Base-by-base conservation (phyloP, 129 eudicot species). In the Logfia minima region DNA sequence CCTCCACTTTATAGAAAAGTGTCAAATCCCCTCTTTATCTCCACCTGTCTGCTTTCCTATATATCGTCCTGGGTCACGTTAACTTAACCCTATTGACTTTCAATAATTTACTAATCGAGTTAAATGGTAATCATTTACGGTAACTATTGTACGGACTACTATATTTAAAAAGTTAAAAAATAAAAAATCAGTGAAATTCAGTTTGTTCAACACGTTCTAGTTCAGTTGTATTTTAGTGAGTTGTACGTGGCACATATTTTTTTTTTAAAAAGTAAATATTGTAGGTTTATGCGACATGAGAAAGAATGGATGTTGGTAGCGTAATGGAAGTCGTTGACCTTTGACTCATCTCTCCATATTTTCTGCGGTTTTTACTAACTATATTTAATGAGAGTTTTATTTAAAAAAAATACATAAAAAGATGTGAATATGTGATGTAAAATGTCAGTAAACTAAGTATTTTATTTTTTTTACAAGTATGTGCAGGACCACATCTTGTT, bases 401-500 rank as follows among this genome's bases (percentile, higher is more conserved):
- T 37, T 6, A 41, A 8, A 22, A 10, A 10, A 68, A 43, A 72
- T 37, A 65, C 79, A 65, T 72, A 8, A 80, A 80, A 80, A 80
- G 83, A 22, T 72, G 83, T 80, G 83, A 18, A 73, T 29, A 79
- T 61, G 82, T 79, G 8, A 71, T 79, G 82, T 79, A 71, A 61
- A 79, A 45, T 62, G 71, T 16, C 77, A 79, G 77, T 79, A 79
- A 79, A 70, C 77, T 11, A 28, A 9, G 29, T 8, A 7, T 65
- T 14, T 35, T 45, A 70, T 60, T 11, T 23, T 18, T 23, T 48
- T 10, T 64, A 4, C 22, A 24, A 65, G 37, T 68, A 79, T 10
- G 51, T 64, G 32, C 17, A 79, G 83, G 83, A 80, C 83, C 83
- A 80, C 83, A 72, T 80, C 74, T 65, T 80, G 68, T 78, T 72